Evolutionary conservation across 2,329 filamentous ascomycete species (phyloP).

Genomic region (Aspergillus neoniger): DNA sequence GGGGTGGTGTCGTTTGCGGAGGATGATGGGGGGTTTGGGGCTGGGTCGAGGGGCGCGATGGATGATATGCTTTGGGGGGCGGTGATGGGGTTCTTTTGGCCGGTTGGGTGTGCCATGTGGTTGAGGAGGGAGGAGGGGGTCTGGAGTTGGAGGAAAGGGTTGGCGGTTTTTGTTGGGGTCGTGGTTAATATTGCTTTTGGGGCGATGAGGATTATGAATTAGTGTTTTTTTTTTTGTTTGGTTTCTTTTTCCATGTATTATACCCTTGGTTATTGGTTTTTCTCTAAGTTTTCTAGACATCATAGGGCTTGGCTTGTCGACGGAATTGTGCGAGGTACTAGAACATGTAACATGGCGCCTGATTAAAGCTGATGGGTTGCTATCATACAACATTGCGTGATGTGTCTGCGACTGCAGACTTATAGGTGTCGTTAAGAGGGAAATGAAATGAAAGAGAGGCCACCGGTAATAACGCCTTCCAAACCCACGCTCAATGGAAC

Average conservation of each 20-base stretch:
- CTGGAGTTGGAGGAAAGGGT: slow-evolving; percentile 78
- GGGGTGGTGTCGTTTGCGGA: slow-evolving; percentile 30
- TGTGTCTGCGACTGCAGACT: slow-evolving; percentile 12
- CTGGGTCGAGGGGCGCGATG: slow-evolving; percentile 57
- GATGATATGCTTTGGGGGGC: slow-evolving; percentile 88
- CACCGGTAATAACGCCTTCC: slow-evolving; percentile 32
- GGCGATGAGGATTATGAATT: slow-evolving; percentile 61
- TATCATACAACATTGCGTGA: slow-evolving; percentile 33
- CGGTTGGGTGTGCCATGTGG: slow-evolving; percentile 82
- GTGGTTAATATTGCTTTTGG: slow-evolving; percentile 77
- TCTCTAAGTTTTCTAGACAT: background rate
- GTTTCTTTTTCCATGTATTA: slow-evolving; percentile 7
- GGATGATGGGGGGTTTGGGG: slow-evolving; percentile 46
- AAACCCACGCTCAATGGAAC: slow-evolving; percentile 46
- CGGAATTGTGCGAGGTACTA: slow-evolving; percentile 4
- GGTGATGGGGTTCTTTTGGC: slow-evolving; percentile 93
- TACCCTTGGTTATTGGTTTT: slow-evolving; percentile 6
- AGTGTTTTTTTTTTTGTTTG: slow-evolving; percentile 15
- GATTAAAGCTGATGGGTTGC: slow-evolving; percentile 21
- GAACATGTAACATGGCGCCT: slow-evolving; percentile 4
- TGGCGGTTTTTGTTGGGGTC: slow-evolving; percentile 84
- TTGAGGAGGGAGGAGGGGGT: slow-evolving; percentile 82
- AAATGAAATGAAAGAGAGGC: slow-evolving; percentile 19
- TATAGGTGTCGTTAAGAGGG: slow-evolving; percentile 21
- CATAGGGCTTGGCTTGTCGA: background rate